Conservation (phyloP, 805 yeast genomes). For the Wickerhamiella azymoides region DNA sequence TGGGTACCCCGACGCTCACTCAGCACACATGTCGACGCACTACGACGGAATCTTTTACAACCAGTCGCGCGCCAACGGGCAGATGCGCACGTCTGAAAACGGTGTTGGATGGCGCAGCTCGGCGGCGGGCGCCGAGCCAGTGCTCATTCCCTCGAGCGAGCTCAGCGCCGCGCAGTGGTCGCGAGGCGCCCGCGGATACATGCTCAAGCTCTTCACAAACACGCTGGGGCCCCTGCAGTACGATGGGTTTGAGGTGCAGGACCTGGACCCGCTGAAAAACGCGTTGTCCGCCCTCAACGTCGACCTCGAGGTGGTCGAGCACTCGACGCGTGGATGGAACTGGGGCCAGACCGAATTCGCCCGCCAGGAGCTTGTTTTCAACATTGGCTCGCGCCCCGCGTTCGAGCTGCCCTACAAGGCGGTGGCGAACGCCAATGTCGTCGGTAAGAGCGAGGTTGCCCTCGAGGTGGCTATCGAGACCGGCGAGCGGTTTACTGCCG, state of each 20-base stretch:
- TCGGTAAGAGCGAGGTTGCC: conserved; percentile 88
- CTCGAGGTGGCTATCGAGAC: conserved; percentile 61
- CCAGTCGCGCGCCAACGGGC: conserved; percentile 70
- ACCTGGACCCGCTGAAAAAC: conserved; percentile 64
- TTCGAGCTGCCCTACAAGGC: conserved; percentile 79
- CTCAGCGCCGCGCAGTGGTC: conserved; percentile 76
- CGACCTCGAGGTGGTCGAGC: conserved; percentile 71
- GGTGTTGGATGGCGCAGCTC: conserved; percentile 92
- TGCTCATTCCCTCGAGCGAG: conserved; percentile 76
- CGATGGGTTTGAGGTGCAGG: conserved; percentile 83
- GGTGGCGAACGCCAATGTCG: conserved; percentile 73
- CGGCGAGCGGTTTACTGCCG: conserved; percentile 44
- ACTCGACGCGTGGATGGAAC: conserved; percentile 95
- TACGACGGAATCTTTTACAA: conserved; percentile 84
- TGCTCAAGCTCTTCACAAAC: conserved; percentile 76
- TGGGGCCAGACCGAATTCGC: conserved; percentile 95
- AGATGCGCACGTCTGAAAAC: conserved; percentile 89
- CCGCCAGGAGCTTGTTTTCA: conserved; percentile 77
- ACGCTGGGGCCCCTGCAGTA: conserved; percentile 72
- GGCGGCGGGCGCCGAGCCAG: conserved; percentile 37
- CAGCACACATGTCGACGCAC: conserved; percentile 34
- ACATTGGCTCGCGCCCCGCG: conserved; percentile 73
- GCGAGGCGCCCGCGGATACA: conserved; percentile 84
- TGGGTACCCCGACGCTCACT: neutral
- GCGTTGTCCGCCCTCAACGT: conserved; percentile 68